phyloP scores from a whole-genome alignment of 164 flowering plant species.

The Berberis thunbergii region DNA sequence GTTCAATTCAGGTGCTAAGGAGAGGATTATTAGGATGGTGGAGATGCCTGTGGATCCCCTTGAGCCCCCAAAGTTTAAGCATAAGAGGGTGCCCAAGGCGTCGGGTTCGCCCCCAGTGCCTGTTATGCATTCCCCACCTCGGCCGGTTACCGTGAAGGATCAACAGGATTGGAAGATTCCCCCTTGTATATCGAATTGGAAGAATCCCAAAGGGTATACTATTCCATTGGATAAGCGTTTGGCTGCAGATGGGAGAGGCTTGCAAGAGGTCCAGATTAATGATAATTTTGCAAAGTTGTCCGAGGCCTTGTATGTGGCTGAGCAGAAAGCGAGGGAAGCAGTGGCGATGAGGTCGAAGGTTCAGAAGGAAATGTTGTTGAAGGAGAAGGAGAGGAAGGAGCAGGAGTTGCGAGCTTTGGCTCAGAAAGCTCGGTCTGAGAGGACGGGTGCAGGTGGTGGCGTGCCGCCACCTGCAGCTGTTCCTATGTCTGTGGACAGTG shows the following conservation, averaged over 20 bases:
- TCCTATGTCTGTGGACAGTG: slow-evolving; percentile 21
- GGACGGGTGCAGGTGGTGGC: slow-evolving; percentile 31
- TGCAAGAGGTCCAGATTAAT: slow-evolving; percentile 91
- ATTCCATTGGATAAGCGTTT: slow-evolving; percentile 91
- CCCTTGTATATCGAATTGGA: slow-evolving; percentile 95
- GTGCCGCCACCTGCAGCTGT: slow-evolving; percentile 24
- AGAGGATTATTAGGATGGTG: too few relatives aligned
- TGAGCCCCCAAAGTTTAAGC: slow-evolving; percentile 68
- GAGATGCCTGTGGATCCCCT: too few relatives aligned
- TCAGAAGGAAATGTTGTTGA: slow-evolving; percentile 81
- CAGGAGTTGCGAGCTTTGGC: slow-evolving; percentile 72
- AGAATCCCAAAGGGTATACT: slow-evolving; percentile 91
- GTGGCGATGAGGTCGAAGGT: slow-evolving; percentile 90
- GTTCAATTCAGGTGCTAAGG: slow-evolving; percentile 55
- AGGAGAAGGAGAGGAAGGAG: slow-evolving; percentile 90
- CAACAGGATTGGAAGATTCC: slow-evolving; percentile 97
- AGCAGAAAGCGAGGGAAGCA: slow-evolving; percentile 93
- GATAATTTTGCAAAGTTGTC: slow-evolving; percentile 91
- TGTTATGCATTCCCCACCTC: slow-evolving; percentile 88
- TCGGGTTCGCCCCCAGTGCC: slow-evolving; percentile 37
- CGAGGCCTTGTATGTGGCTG: slow-evolving; percentile 82
- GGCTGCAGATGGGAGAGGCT: slow-evolving; percentile 91
- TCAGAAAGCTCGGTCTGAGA: slow-evolving; percentile 75
- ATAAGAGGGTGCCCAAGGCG: slow-evolving; percentile 69
- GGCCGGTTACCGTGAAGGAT: slow-evolving; percentile 93